Evolutionary conservation across 2,329 filamentous ascomycete genomes (phyloP), one percentile per base, ranked within the genome.

Genomic region (Xylaria digitata): DNA sequence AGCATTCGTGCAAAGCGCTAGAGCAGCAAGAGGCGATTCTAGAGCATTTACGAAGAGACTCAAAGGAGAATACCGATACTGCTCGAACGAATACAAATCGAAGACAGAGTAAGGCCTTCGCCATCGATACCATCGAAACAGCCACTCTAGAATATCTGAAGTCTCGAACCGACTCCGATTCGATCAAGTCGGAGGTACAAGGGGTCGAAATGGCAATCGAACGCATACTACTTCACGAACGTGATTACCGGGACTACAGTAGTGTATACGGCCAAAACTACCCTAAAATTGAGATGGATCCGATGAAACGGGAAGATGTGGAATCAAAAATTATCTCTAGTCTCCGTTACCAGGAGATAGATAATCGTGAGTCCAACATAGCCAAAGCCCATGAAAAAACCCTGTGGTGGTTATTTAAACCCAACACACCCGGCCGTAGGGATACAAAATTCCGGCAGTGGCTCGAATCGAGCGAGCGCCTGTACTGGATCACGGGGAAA

Each of bases 401-500:
- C 49, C n/a, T 53, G 30, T n/a, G 19, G 17, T 21, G 49, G 49
- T 19, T 53, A 21, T 37, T 53, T 53, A 37, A 53, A 37, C 30
- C 37, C n/a, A 11, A 34, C n/a, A 2, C n/a, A 53, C 8, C n/a
- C 15, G 17, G 11, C 9, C 3, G 32, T 6, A 52, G 34, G 49
- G 30, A 52, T 52, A 21, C 49, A 32, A 30, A 5, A 13, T 37
- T 37, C 49, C 30, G 8, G 8, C 49, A 37, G 30, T 53, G 17
- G 30, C 49, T 53, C 49, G 17, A 53, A 53, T 53, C 49, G 49
- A 53, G 30, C 49, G n/a, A 21, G 30, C 30, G n/a, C 3, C 4
- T 53, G 30, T 53, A 53, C 23, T 37, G 11, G 49, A 53, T 53
- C 8, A n/a, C 49, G 13, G 49, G 32, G 49, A n/a, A 42, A 54